Evolutionary conservation across 768 basidiomycete genomes (phyloP).

Genomic region (Leccinum imitatum): DNA sequence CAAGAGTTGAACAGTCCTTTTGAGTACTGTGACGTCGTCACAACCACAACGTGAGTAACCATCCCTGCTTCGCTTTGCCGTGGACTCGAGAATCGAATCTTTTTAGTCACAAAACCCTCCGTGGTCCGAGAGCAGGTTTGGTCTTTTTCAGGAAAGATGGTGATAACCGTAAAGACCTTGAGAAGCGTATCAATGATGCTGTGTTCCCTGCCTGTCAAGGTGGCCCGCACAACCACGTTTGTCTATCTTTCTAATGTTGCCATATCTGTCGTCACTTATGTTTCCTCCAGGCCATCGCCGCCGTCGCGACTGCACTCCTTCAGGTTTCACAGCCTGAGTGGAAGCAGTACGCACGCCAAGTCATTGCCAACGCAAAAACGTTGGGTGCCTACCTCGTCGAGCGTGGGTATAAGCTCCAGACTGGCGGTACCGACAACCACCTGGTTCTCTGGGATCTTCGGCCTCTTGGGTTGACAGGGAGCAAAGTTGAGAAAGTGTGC

Average conservation of each 20-base stretch:
- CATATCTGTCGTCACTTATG: not conserved
- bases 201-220: constrained; percentile 99
- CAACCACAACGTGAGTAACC: constrained; percentile 85
- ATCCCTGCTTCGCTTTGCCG: not conserved
- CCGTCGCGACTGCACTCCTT: constrained; percentile 86
- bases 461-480: constrained; percentile 93
- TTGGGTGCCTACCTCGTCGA: constrained; percentile 70
- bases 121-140: constrained; percentile 95
- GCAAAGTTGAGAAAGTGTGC: constrained; percentile 98
- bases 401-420: constrained; percentile 95
- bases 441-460: constrained; percentile 97
- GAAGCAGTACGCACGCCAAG: constrained; percentile 91
- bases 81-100: not conserved
- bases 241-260: constrained; percentile 22
- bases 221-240: constrained; percentile 96
- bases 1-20: constrained; percentile 90
- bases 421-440: constrained; percentile 96
- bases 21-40: constrained; percentile 95
- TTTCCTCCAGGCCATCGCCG: constrained; percentile 78
- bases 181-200: constrained; percentile 96
- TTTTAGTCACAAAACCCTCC: constrained; percentile 91
- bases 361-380: constrained; percentile 82
- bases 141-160: constrained; percentile 98
- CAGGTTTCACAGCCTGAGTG: constrained; percentile 90
- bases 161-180: constrained; percentile 78